Evolutionary conservation across 306 rosid species (phyloP), one percentile per base, ranked within the genome.

Genomic region (Begonia masoniana): DNA sequence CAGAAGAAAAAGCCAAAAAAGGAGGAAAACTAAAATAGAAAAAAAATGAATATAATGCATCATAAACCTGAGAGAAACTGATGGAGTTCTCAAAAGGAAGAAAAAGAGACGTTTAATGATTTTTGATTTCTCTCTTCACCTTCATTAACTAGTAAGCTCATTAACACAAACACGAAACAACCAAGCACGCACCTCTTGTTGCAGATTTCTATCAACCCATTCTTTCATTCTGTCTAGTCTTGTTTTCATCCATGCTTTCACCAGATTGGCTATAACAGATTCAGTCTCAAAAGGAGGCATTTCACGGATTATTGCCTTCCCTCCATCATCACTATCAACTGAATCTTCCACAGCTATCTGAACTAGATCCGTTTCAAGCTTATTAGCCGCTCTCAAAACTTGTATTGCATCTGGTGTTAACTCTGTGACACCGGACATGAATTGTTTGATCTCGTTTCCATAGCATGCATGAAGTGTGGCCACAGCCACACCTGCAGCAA

Each of bases 211-310:
- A 60, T 91, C 99, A 56, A 91, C 81, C 99, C 88, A 83, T 61
- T 91, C 94, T 75, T 85, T 91, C 60, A 91, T 57, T 68, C 84
- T 75, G 74, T 86, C 96, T 68, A 83, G 71, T 75, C 96, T 83
- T 47, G 82, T 77, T 75, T 81, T 86, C 43, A 86, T 83, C 97
- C 99, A 91, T 55, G 59, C 69, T 81, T 83, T 86, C 19, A 91
- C 99, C 74, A 91, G 72, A 75, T 91, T 86, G 56, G 96, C 92
- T 56, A 91, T 83, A 39, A 94, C 92, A 64, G 84, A 67, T 75
- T 91, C 96, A 58, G 96, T 95, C 73, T 91, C 99, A 50, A 50
- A 91, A 55, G 99, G 96, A 61, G 96, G 96, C 99, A 91, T 85
- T 80, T 91, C 99, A 14, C 99, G 96, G 59, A 91, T 91, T 73